These are phyloP conservation scores for Hyaloperonospora brassicae DNA, from an alignment of 352 stramenopile genomes.

Conservation along the genomic window DNA sequence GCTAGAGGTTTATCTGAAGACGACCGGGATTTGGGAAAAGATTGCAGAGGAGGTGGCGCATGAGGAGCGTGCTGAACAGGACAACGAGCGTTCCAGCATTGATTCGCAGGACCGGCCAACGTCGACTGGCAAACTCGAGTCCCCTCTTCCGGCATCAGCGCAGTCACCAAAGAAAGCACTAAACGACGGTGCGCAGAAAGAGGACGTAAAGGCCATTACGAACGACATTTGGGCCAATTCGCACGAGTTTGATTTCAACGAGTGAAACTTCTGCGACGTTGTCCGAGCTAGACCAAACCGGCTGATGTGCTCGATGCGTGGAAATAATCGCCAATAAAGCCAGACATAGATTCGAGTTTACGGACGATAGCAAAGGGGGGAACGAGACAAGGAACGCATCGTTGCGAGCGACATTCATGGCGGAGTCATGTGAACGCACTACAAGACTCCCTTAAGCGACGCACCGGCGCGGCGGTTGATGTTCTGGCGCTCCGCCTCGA, in stretches of 20 bases:
- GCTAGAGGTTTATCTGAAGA: slow-evolving; percentile 63
- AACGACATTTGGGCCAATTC: slow-evolving; percentile 81
- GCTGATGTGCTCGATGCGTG: slow-evolving; percentile 1
- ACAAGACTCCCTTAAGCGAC: slow-evolving; percentile 73
- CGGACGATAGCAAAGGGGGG: slow-evolving; percentile 5
- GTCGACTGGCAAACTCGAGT: slow-evolving; percentile 28
- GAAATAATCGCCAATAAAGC: slow-evolving; percentile 9
- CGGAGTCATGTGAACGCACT: slow-evolving; percentile 26
- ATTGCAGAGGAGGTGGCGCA: slow-evolving; percentile 28
- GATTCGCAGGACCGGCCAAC: slow-evolving; percentile 7
- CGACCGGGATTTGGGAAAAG: slow-evolving; percentile 51
- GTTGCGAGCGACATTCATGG: background rate
- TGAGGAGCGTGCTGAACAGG: slow-evolving; percentile 17
- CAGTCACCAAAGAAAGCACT: slow-evolving; percentile 26
- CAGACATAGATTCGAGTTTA: slow-evolving; percentile 23
- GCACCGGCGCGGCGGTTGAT: slow-evolving; percentile 68
- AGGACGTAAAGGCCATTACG: slow-evolving; percentile 53
- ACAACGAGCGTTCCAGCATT: background rate
- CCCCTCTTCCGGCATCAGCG: slow-evolving; percentile 9
- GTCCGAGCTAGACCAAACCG: slow-evolving; percentile 3
- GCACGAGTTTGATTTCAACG: slow-evolving; percentile 68
- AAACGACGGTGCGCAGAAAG: slow-evolving; percentile 26
- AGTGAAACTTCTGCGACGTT: slow-evolving; percentile 12
- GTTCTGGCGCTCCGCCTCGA: slow-evolving; percentile 71
- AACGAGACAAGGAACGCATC: background rate